Conservation (phyloP, 148 eudicot species). For the Vaccinium myrtillus region DNA sequence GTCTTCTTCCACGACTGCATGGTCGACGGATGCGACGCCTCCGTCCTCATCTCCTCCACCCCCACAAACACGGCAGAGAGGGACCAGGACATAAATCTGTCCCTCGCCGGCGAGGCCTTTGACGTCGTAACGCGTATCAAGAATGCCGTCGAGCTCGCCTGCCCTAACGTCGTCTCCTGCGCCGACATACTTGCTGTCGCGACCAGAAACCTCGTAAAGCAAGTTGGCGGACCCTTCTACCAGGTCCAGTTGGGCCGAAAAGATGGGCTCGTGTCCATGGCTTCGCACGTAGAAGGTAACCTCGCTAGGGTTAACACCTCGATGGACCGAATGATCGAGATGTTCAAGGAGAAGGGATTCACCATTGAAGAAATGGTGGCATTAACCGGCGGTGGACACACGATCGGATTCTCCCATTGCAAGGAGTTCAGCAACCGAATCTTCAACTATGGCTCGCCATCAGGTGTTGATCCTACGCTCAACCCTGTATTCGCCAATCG, state of each 20-base stretch:
- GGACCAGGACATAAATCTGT: slow-evolving; percentile 43
- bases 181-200: slow-evolving; percentile 8
- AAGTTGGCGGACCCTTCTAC: slow-evolving; percentile 1
- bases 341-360: background rate
- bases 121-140: slow-evolving; percentile 43
- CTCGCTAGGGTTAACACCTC: slow-evolving; percentile 13
- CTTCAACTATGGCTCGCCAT: background rate
- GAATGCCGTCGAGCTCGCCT: slow-evolving; percentile 34
- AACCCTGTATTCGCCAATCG: background rate
- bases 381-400: slow-evolving; percentile 15
- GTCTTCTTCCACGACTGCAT: slow-evolving; percentile 61
- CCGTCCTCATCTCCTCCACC: slow-evolving; percentile 37
- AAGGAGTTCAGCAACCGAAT: slow-evolving; percentile 5
- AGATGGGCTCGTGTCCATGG: slow-evolving; percentile 2
- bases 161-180: slow-evolving; percentile 18
- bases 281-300: background rate
- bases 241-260: background rate
- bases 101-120: slow-evolving; percentile 48
- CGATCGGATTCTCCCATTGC: slow-evolving; percentile 18
- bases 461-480: background rate
- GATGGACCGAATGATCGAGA: background rate
- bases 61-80: slow-evolving; percentile 37
- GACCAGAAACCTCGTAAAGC: background rate
- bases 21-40: slow-evolving; percentile 53
- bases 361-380: slow-evolving; percentile 19